Evolutionary conservation across 1,284 basidiomycete species (phyloP), one percentile per base, ranked within the genome.

Genomic region (Fistulinella cinereoalba): DNA sequence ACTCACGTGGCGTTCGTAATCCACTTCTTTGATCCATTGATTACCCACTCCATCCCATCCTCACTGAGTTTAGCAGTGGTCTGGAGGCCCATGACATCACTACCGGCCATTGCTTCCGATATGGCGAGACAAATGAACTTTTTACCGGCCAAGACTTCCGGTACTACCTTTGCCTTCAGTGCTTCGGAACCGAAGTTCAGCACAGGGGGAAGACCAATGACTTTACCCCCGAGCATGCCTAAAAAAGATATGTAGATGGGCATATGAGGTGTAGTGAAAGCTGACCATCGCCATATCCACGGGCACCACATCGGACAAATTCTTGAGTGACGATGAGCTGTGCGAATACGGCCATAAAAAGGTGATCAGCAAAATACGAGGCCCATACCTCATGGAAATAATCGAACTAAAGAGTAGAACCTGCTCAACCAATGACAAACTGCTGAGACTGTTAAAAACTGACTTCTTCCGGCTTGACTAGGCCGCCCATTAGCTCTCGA

Each of bases 271-370:
- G 22, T 27, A 19, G 34, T 44, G 37, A 28, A 40, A 45, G 29
- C 48, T n/a, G 49, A 68, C 78, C 78, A 55, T 80, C 77, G 7
- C 70, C 81, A 59, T 91, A 94, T 4, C 88, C 92, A 54, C 92
- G 82, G 15, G 85, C 76, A 41, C 81, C 82, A 46, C 78, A 76
- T 27, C 93, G 81, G 1, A 76, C 71, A 37, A 96, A 62, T 69
- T 97, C 95, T 75, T 97, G 93, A 41, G 83, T 90, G 59, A 96
- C 77, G 41, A 95, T 80, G n/a, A 92, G 73, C 76, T 85, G 70
- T 47, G 56, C 12, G 3, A 21, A 31, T 12, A n/a, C 29, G 9
- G 8, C 16, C 13, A 19, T 48, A 18, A 46, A 31, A 55, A 48
- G 24, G 50, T 28, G 15, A n/a, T 8, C 11, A 7, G 11, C 9